Evolutionary conservation across 306 rosid genomes (phyloP), one percentile per base, ranked within the genome.

Genomic region (Geum urbanum): DNA sequence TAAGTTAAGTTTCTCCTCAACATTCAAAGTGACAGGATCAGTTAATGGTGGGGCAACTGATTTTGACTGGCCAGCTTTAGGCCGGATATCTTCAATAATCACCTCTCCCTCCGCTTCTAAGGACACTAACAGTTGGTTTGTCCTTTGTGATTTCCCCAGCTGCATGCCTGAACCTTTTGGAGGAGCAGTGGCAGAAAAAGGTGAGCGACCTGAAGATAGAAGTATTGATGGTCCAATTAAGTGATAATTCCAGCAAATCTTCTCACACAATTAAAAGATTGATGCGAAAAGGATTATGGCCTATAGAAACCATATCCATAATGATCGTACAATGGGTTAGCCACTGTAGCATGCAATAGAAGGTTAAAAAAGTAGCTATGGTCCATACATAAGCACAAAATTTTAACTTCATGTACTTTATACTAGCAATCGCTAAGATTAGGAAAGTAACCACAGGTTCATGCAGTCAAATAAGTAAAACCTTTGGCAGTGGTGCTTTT

Each of bases 31-130:
- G 79, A 88, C 69, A 4, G 99, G 99, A 87, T 94, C 96, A 47
- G 95, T 94, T 67, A 50, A 92, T 49, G 92, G 89, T 35, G 88
- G 84, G 71, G 87, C 97, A 77, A 86, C 82, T 74, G 92, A 44
- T 58, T 80, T 87, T 40, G 96, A 85, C 56, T 65, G 91, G 71
- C 89, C 81, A 48, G 70, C 78, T 79, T 75, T 94, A 69, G 95
- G 97, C 70, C 87, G 96, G 66, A 91, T 88, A 79, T 91, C 97
- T 84, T 91, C 97, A 66, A 84, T 79, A 78, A 94, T 87, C 76
- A 88, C 96, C 83, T 94, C 99, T 37, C 99, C 99, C 80, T 94
- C 97, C 39, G 96, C 95, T 82, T 94, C 91, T 80, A 94, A 15
- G 71, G 99, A 94, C 83, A 91, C 99, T 76, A 94, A 82, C 78